phyloP scores from a whole-genome alignment of 257 asterid species.

The Scutellaria galericulata region DNA sequence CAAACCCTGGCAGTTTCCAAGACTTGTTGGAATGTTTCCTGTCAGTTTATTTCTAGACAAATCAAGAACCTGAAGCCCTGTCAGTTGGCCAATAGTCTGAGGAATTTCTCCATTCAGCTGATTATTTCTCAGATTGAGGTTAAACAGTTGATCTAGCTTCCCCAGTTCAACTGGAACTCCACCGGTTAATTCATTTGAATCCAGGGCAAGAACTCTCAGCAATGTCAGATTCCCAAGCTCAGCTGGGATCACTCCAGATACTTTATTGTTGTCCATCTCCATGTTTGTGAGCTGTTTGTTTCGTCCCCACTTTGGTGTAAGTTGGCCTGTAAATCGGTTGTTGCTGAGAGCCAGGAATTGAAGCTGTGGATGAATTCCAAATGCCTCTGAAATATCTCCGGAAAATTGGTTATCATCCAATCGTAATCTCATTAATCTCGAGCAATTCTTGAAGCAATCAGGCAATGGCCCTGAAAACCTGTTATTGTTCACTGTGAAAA shows the following conservation, averaged over 20 bases:
- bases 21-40: conserved; percentile 56
- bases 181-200: conserved; percentile 65
- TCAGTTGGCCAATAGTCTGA: conserved; percentile 45
- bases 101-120: conserved; percentile 69
- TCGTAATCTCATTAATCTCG: conserved; percentile 51
- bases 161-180: conserved; percentile 63
- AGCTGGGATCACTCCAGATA: conserved; percentile 72
- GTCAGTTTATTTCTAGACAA: conserved; percentile 58
- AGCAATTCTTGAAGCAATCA: conserved; percentile 68
- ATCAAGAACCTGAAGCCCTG: conserved; percentile 59
- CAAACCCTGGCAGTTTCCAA: conserved; percentile 52
- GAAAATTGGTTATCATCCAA: conserved; percentile 65
- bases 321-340: conserved; percentile 64
- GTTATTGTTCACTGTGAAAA: conserved; percentile 60
- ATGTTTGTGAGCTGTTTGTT: conserved; percentile 53
- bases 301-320: conserved; percentile 65
- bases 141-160: conserved; percentile 41
- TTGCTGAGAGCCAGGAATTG: conserved; percentile 53
- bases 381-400: conserved; percentile 63
- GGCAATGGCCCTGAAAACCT: conserved; percentile 70
- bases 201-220: conserved; percentile 55
- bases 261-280: conserved; percentile 50
- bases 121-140: conserved; percentile 63
- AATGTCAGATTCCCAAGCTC: conserved; percentile 63
- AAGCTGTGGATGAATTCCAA: conserved; percentile 68